Base-by-base conservation (phyloP, 768 basidiomycete genomes). In the Lactarius psammicola region DNA sequence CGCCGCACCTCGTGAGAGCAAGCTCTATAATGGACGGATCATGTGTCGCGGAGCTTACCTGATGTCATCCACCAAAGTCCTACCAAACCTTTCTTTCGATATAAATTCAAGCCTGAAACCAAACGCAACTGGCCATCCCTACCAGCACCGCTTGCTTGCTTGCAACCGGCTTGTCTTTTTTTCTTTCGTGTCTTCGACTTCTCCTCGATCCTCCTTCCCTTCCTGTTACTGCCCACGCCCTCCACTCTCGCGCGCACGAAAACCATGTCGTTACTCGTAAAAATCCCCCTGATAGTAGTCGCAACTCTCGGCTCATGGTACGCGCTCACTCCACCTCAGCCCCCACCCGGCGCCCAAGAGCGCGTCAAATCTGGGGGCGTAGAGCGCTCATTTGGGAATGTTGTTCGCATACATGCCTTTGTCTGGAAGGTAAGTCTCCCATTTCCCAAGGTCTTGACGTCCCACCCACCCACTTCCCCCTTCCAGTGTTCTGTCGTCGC, bases 241-340 rank as follows among this genome's bases (percentile, higher is more conserved):
- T 8, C 11, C 20, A 18, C 6, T 15, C 4, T 36, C 58, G 38
- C n/a, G 2, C 11, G 8, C 42, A 17, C 40, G 28, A n/a, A 42
- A 40, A 0, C 20, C 23, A 69, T 69, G 68, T 68, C 59, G 3
- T 54, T 44, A 13, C 42, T 61, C 26, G 30, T 60, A 30, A 69
- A 69, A 64, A 42, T 64, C 6, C 59, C 62, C 4, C 34, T 69
- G 17, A 34, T 68, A 38, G 4, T 46, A 8, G 11, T 42, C 33
- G 62, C 62, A 36, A 34, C 46, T 1, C 23, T 61, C 5, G 66
- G 66, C 56, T 31, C 68, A 10, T 69, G 68, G 68, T 60, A 56
- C 17, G 53, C 68, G 10, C 59, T 69, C 55, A 69, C 68, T 3
- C 66, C 68, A n/a, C 68, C 68, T 1, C 68, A 69, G 17, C 68